A percentile compares a stretch with the other conserved stretches of the same genome.
Evolutionary conservation across 2,329 filamentous ascomycete species (phyloP).

Genomic region (Ceratocystis alfenasii): DNA sequence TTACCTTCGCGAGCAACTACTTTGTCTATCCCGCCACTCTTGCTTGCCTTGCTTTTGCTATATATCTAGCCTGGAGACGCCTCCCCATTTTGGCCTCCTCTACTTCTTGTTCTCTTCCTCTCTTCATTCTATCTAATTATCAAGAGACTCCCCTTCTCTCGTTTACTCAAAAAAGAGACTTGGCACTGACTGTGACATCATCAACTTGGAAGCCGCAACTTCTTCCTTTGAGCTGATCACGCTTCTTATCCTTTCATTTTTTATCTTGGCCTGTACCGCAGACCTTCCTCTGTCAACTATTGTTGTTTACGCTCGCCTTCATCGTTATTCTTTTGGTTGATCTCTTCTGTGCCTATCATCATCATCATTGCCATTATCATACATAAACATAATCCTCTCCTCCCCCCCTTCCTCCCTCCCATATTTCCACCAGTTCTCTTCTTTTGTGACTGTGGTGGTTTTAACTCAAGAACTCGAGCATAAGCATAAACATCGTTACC

Average conservation of each 20-base stretch:
- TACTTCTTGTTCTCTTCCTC: not conserved
- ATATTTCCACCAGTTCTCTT: not conserved
- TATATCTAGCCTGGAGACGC: constrained; percentile 11
- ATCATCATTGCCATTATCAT: not conserved
- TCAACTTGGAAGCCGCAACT: constrained; percentile 5
- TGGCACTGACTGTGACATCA: constrained; percentile 4
- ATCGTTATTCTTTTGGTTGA: not conserved
- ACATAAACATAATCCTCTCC: not conserved
- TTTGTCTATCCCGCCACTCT: no score
- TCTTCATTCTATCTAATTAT: constrained; percentile 3
- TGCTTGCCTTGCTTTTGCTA: not conserved
- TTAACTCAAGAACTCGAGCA: not conserved
- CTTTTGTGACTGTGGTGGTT: not conserved
- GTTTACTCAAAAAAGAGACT: constrained; percentile 6
- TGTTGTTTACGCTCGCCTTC: constrained; percentile 1
- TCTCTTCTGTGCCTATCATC: constrained; percentile 5
- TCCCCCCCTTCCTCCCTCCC: not conserved
- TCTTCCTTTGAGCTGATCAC: not conserved
- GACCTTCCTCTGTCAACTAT: not conserved
- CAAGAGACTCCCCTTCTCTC: constrained; percentile 17
- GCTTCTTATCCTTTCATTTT: not conserved
- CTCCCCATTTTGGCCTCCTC: not conserved
- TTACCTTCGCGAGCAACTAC: no score
- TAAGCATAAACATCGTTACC: not conserved
- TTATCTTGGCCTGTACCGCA: not conserved